Evolutionary conservation across 2,329 filamentous ascomycete species (phyloP), one percentile per base, ranked within the genome.

Genomic region (Penicillium rolfsii): DNA sequence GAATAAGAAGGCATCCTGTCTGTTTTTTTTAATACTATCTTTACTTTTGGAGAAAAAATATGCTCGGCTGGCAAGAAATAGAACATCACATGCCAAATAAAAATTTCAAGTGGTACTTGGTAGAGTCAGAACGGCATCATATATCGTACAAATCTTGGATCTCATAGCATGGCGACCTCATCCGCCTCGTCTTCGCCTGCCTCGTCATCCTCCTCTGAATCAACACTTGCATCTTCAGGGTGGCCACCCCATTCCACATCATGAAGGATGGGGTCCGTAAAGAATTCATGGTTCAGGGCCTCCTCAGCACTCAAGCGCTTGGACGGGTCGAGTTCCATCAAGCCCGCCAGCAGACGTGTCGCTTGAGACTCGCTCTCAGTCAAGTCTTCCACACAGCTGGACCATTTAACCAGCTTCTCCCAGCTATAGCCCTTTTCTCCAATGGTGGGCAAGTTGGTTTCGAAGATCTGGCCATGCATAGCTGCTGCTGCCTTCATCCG

Each of bases 381-480:
- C 65, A 84, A 83, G 62, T 84, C 84, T 58, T 86, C 88, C 24
- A 92, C 87, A 62, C 90, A 91, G 28, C 92, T 97, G 71, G 92
- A 95, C 95, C 95, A 99, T 52, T 97, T 83, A 64, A 99, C 89
- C 68, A 99, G 95, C 79, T 96, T 95, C 77, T 97, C 92, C 69
- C 97, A 87, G 5, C 86, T 88, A 75, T 96, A 96, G 0, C 95
- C 95, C 46, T 87, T 86, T 66, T 90, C 87, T 46, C 91, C 91
- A 67, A 99, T 90, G 1, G 91, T 97, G 0, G 94, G 94, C 59
- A 99, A 93, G 61, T 87, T 96, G 0, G 91, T 95, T 77, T 99
- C 93, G 65, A 98, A 92, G 60, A 96, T 87, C 70, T 93, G 91
- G 1, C 95, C 95, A 72, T 99, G 95, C 54, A 97, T 82, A 19